Percentiles rank a stretch among this genome's conserved stretches.
Conservation (phyloP, 306 rosid species). For the Glycine tomentella region DNA sequence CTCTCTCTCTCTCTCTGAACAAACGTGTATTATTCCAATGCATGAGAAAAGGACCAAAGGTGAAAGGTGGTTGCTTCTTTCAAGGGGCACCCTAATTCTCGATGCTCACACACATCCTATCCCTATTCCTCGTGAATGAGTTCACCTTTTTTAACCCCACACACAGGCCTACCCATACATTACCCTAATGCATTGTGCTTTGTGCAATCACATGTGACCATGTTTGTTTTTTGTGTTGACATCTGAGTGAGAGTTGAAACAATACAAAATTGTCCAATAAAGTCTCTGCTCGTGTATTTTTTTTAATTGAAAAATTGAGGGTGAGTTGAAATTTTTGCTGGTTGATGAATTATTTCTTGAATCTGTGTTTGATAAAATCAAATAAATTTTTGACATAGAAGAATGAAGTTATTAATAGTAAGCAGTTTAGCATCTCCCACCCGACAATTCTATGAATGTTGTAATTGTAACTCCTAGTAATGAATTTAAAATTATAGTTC, state of each 20-base stretch:
- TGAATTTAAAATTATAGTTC: too few species aligned
- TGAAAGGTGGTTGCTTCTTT: slow-evolving; percentile 46
- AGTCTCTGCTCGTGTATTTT: not conserved
- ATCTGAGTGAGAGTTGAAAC: not conserved
- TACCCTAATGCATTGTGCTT: not conserved
- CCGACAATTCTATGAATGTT: not conserved
- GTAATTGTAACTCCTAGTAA: not conserved
- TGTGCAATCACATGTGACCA: slow-evolving; percentile 8
- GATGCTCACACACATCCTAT: too few species aligned
- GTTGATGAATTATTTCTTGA: too few species aligned
- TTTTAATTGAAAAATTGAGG: not conserved
- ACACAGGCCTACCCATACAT: not conserved
- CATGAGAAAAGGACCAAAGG: slow-evolving; percentile 37
- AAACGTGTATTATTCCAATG: slow-evolving; percentile 34
- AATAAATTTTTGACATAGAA: not conserved
- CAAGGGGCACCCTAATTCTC: slow-evolving; percentile 36
- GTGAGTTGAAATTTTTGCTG: too few species aligned
- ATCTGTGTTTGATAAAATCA: too few species aligned
- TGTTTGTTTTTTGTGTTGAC: slow-evolving; percentile 9
- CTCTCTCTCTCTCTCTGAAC: not conserved
- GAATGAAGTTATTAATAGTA: not conserved
- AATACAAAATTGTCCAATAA: not conserved
- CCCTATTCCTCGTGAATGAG: too few species aligned
- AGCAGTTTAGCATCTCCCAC: too few species aligned
- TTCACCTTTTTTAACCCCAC: not conserved